These are phyloP conservation scores for Echium plantagineum DNA, from an alignment of 257 asterid species.

Conservation along the genomic window DNA sequence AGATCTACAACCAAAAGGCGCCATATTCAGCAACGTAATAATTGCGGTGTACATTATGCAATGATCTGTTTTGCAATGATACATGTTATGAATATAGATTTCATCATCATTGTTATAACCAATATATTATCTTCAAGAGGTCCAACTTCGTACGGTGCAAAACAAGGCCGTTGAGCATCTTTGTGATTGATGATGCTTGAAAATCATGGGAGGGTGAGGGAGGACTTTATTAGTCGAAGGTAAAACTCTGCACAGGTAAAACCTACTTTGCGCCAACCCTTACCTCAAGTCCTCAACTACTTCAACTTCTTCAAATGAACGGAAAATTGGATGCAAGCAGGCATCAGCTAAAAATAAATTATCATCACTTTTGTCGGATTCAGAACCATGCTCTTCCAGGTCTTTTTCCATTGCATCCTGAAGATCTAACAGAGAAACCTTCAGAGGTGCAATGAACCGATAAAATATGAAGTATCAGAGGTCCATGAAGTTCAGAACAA, in stretches of 20 bases:
- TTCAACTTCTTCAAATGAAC: conserved; percentile 72
- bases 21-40: neutral
- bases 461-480: too few relatives aligned
- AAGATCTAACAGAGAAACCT: conserved; percentile 3
- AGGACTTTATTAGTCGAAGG: conserved; percentile 11
- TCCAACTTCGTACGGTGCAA: conserved; percentile 43
- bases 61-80: neutral
- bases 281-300: conserved; percentile 56
- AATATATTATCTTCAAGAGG: conserved; percentile 19
- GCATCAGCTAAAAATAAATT: conserved; percentile 75
- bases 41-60: neutral
- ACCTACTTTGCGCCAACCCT: conserved; percentile 29
- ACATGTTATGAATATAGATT: neutral
- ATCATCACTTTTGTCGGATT: conserved; percentile 34
- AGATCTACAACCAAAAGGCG: too few relatives aligned
- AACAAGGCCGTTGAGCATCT: conserved; percentile 24
- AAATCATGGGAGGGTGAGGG: neutral
- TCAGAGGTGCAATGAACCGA: neutral
- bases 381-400: conserved; percentile 39
- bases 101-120: conserved; percentile 33
- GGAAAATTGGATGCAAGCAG: conserved; percentile 88
- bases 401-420: conserved; percentile 96
- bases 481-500: too few relatives aligned
- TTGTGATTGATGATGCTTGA: neutral
- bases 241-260: conserved; percentile 20